A percentile compares a stretch with the other conserved stretches of the same genome.
phyloP scores from a whole-genome alignment of 2,329 filamentous ascomycete species.

The Biscogniauxia mediterranea region DNA sequence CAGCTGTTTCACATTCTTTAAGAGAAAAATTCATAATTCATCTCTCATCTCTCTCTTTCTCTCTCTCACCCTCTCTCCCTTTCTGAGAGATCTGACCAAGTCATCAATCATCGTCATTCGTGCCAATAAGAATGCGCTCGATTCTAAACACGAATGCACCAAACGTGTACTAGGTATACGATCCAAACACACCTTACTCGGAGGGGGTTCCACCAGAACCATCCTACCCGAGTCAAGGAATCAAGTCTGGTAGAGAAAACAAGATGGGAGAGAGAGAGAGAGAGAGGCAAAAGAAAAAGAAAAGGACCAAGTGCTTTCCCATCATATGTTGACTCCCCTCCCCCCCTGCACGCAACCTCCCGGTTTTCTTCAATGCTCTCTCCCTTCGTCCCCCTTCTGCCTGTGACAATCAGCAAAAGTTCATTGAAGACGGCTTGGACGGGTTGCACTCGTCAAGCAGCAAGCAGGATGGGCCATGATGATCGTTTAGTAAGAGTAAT shows the following conservation, averaged over 20 bases:
- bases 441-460: constrained; percentile 23
- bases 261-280: neutral
- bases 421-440: constrained; percentile 8
- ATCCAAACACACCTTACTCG: neutral
- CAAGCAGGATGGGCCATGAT: constrained; percentile 15
- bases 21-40: neutral
- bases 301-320: neutral
- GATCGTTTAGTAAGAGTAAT: constrained; percentile 22
- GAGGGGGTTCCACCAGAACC: neutral
- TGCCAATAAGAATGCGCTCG: neutral
- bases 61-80: neutral
- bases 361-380: constrained; percentile 1
- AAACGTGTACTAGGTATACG: neutral
- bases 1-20: neutral
- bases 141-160: neutral
- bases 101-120: neutral
- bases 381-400: constrained; percentile 6
- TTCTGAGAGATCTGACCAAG: neutral
- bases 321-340: no score
- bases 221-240: neutral
- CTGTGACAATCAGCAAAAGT: constrained; percentile 17
- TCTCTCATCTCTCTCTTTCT: no score
- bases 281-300: neutral
- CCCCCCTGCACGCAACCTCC: constrained; percentile 3
- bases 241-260: neutral